phyloP scores from a whole-genome alignment of 108 stramenopile genomes.

The Cyclostephanos tholiformis region DNA sequence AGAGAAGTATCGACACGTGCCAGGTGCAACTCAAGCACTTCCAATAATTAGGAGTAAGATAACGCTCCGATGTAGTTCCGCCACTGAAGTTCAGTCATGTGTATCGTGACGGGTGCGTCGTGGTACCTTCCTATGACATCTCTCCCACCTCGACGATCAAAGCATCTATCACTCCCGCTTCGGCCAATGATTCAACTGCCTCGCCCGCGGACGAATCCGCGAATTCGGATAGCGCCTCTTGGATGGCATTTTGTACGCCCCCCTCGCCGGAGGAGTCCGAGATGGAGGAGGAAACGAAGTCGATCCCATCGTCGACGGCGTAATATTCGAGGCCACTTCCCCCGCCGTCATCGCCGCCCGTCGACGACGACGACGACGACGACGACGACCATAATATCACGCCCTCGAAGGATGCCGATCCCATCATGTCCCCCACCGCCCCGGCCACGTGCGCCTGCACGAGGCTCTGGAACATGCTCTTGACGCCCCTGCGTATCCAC shows the following conservation, averaged over 20 bases:
- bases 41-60: too few relatives aligned
- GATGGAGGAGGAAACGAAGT: neutral
- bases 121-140: too few relatives aligned
- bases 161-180: neutral
- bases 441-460: conserved; percentile 43
- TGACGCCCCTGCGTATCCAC: conserved; percentile 40
- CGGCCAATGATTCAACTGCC: neutral
- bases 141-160: neutral
- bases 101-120: too few relatives aligned
- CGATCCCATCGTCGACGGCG: neutral
- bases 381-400: neutral
- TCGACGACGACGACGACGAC: neutral
- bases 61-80: too few relatives aligned
- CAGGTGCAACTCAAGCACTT: too few relatives aligned
- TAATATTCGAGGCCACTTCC: neutral
- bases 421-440: conserved; percentile 7
- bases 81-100: too few relatives aligned
- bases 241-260: neutral
- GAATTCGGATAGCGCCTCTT: neutral
- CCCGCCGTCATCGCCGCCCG: neutral
- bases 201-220: neutral
- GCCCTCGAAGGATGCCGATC: neutral
- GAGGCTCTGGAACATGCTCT: conserved; percentile 29
- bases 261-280: neutral
- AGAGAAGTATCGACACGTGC: too few relatives aligned